phyloP scores from a whole-genome alignment of 441 rosid species.

The Bocquillonia castaneifolia region DNA sequence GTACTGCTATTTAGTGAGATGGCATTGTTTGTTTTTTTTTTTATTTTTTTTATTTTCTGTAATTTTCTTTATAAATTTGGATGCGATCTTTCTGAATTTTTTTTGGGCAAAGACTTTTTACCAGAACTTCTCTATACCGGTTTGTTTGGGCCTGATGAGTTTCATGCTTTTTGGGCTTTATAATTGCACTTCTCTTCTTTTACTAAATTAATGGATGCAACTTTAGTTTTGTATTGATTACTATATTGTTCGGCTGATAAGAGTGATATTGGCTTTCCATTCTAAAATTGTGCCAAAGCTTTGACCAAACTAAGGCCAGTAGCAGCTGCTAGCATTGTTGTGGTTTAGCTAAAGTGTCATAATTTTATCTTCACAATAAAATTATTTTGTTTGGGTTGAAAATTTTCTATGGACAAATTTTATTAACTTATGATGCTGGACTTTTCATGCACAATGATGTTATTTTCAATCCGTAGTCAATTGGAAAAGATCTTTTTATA shows the following conservation, averaged over 20 bases:
- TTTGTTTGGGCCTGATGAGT: neutral
- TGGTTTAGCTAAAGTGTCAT: neutral
- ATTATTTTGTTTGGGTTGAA: neutral
- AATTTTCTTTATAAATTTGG: neutral
- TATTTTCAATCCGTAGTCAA: neutral
- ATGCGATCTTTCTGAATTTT: neutral
- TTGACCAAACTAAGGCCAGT: neutral
- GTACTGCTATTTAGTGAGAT: conserved; percentile 36
- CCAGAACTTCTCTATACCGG: neutral
- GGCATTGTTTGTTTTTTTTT: neutral
- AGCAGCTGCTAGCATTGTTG: neutral
- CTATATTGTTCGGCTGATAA: neutral
- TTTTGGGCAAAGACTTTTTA: conserved; percentile 4
- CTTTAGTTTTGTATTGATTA: neutral
- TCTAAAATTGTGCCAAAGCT: neutral
- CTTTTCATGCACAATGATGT: neutral
- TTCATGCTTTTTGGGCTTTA: neutral
- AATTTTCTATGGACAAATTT: neutral
- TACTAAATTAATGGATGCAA: neutral
- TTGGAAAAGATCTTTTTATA: neutral
- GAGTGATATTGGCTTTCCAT: neutral
- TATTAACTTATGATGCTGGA: neutral
- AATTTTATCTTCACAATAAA: neutral
- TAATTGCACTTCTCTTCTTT: neutral
- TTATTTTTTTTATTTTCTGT: neutral